These are phyloP conservation scores for Leishmania turanica DNA, from an alignment of 208 protist genomes.

Conservation along the genomic window DNA sequence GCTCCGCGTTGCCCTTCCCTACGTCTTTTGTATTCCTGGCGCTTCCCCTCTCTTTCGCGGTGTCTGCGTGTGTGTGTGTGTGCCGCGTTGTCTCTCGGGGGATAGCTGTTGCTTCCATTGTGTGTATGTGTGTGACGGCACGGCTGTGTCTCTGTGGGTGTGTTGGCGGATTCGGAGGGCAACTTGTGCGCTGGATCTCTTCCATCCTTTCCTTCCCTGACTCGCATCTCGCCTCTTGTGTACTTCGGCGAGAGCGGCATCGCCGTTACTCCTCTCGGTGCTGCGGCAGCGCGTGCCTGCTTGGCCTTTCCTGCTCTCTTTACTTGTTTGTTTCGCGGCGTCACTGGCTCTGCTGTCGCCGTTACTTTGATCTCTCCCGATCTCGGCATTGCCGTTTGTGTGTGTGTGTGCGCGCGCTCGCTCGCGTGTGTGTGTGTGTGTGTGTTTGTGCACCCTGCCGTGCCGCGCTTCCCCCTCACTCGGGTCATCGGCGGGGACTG, in stretches of 20 bases:
- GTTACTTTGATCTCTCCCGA: background rate
- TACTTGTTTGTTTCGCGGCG: background rate
- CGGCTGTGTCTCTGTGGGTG: background rate
- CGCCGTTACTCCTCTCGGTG: background rate
- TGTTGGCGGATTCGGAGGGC: background rate
- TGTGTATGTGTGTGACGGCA: background rate
- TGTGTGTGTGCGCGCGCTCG: background rate
- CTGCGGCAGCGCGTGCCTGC: background rate
- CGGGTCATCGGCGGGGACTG: background rate
- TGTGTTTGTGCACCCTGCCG: background rate
- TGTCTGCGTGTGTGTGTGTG: background rate
- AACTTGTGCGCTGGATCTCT: background rate
- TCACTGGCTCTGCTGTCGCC: background rate
- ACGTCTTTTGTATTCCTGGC: background rate
- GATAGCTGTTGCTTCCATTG: no score
- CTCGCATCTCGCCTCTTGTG: constrained; percentile 9
- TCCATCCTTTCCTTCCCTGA: background rate
- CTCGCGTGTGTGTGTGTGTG: background rate
- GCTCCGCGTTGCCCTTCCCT: background rate
- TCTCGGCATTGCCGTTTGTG: background rate
- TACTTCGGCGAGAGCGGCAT: constrained; percentile 14
- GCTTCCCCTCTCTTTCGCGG: background rate
- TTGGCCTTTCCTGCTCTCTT: constrained; percentile 5
- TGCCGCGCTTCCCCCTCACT: background rate
- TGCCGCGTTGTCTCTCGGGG: no score